Conservation (phyloP, 495 filamentous ascomycete species). For the Aspergillus sclerotiicarbonarius region DNA sequence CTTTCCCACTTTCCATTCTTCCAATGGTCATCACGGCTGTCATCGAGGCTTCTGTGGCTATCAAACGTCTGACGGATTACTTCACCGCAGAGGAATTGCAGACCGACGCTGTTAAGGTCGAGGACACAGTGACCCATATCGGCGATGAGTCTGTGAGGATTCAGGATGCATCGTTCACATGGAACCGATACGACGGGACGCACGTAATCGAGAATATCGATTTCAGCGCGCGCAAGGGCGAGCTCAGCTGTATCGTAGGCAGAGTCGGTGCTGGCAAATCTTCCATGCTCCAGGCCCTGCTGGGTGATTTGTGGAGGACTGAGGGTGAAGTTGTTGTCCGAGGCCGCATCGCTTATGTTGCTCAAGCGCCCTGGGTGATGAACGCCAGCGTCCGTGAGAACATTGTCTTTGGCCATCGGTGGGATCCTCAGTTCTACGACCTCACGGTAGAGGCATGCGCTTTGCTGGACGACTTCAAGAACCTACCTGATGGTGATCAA, state of each 20-base stretch:
- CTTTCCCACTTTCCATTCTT: conserved; percentile 90
- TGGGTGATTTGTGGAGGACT: conserved; percentile 89
- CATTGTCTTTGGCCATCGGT: conserved; percentile 94
- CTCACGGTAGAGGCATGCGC: conserved; percentile 92
- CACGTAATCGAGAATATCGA: conserved; percentile 73
- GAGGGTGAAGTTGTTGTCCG: conserved; percentile 81
- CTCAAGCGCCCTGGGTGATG: conserved; percentile 95
- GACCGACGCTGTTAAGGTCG: conserved; percentile 68
- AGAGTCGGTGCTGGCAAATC: conserved; percentile 94
- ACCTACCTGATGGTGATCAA: conserved; percentile 91
- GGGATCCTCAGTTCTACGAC: conserved; percentile 93
- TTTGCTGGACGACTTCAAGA: conserved; percentile 84
- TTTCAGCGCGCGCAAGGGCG: conserved; percentile 83
- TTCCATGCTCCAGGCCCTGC: conserved; percentile 78
- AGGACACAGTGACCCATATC: conserved; percentile 62
- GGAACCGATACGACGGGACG: conserved; percentile 73
- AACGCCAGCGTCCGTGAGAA: conserved; percentile 96
- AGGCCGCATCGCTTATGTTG: conserved; percentile 84
- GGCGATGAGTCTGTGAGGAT: conserved; percentile 86
- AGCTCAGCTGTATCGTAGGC: conserved; percentile 91
- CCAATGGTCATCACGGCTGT: conserved; percentile 98
- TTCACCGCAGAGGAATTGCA: conserved; percentile 90
- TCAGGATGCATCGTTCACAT: conserved; percentile 86
- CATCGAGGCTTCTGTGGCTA: conserved; percentile 93
- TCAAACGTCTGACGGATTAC: conserved; percentile 79